These are phyloP conservation scores for Boletus bicolor DNA, from an alignment of 768 basidiomycete species.

Conservation along the genomic window DNA sequence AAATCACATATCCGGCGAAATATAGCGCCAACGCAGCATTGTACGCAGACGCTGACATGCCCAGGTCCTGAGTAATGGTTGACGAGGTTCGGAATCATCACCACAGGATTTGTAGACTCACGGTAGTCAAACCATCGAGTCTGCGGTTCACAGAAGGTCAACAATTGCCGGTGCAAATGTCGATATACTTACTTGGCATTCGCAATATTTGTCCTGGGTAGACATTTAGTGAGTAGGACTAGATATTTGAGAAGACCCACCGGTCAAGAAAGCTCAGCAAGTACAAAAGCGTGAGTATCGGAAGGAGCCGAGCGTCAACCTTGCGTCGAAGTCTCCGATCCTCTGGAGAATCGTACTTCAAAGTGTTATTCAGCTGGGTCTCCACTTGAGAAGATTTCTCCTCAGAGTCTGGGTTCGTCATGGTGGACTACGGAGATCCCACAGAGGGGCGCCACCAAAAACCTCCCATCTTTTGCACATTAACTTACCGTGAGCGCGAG, in stretches of 20 bases:
- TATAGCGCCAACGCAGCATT: conserved; percentile 58
- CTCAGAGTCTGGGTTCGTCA: conserved; percentile 3
- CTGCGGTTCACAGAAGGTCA: conserved; percentile 26
- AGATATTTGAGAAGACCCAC: conserved; percentile 15
- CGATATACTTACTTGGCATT: conserved; percentile 34
- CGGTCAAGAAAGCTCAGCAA: conserved; percentile 42
- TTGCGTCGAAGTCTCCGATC: conserved; percentile 32
- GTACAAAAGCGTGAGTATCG: conserved; percentile 39
- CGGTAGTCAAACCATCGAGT: conserved; percentile 51
- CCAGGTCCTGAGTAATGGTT: conserved; percentile 41
- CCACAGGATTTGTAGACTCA: conserved; percentile 16
- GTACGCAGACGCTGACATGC: conserved; percentile 48
- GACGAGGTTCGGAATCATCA: not conserved
- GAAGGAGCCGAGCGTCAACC: conserved; percentile 36
- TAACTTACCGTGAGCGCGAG: not conserved
- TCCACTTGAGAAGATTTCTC: conserved; percentile 12
- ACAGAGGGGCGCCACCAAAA: not conserved
- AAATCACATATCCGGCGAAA: conserved; percentile 59
- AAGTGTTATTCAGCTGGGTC: not conserved
- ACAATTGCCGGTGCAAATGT: not conserved
- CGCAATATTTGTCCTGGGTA: conserved; percentile 34
- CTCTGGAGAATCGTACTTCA: conserved; percentile 1
- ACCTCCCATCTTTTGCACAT: not conserved
- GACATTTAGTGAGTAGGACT: not conserved
- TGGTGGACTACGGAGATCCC: not conserved